These are phyloP conservation scores for Penicillium atrosanguineum DNA, from an alignment of 495 filamentous ascomycete genomes.

Conservation along the genomic window DNA sequence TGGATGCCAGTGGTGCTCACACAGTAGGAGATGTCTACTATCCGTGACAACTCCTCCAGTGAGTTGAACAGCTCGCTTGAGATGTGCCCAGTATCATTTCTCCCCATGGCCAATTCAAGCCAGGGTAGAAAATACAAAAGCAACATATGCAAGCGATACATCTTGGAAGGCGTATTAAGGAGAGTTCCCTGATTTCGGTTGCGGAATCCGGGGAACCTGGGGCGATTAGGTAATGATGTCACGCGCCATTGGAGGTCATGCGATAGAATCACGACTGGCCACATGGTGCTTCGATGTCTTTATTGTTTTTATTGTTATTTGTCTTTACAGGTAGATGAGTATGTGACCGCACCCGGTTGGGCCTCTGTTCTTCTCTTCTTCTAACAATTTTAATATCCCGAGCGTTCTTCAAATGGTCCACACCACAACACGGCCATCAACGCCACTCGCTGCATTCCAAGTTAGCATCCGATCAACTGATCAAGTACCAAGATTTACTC, in stretches of 20 bases:
- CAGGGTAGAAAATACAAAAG: slow-evolving; percentile 3
- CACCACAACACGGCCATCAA: slow-evolving; percentile 92
- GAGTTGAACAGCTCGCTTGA: slow-evolving; percentile 69
- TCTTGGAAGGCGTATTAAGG: background rate
- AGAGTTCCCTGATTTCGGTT: background rate
- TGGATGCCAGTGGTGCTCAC: slow-evolving; percentile 80
- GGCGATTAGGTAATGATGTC: slow-evolving; percentile 3
- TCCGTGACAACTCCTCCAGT: slow-evolving; percentile 77
- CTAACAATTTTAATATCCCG: background rate
- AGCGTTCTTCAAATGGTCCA: slow-evolving; percentile 48
- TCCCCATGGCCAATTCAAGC: background rate
- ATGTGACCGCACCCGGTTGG: background rate
- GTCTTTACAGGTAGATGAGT: background rate
- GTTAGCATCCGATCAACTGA: slow-evolving; percentile 36
- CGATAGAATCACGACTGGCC: background rate
- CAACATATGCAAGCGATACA: background rate
- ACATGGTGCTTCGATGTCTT: background rate
- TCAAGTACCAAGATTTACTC: slow-evolving; percentile 39
- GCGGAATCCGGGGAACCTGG: slow-evolving; percentile 20
- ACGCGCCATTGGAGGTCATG: background rate
- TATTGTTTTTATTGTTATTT: background rate
- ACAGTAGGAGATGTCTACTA: slow-evolving; percentile 96
- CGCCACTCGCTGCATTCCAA: slow-evolving; percentile 67
- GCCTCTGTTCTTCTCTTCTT: no score
- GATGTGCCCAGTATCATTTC: slow-evolving; percentile 33